Evolutionary conservation across 495 filamentous ascomycete genomes (phyloP), one percentile per base, ranked within the genome.

Genomic region (Friedmanniomyces simplex): DNA sequence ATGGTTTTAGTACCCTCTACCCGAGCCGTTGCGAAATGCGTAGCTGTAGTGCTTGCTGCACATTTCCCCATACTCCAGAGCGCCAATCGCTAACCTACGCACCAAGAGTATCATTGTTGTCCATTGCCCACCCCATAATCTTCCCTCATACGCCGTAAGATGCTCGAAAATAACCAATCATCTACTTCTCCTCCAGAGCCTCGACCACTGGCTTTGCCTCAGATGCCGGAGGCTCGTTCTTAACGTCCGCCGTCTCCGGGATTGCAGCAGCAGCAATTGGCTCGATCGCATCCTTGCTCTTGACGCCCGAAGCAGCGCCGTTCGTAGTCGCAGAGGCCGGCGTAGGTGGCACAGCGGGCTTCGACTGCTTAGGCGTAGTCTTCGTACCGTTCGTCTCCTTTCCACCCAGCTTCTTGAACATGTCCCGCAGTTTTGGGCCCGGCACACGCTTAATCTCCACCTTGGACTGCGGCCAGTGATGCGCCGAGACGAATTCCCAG

Each of bases 371-470:
- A 12, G 53, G 53, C 42, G 53, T 28, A 14, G 4, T 14, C 42
- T 55, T 55, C 4, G 54, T 32, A 28, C 24, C 50, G 30, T 25
- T 30, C 12, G 28, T 21, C 3, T 63, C 56, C 57, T 63, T 63
- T 4, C 42, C 52, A 13, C 21, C 36, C 42, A 80, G 67, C 50
- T 71, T 71, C 20, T 69, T 66, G 61, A 73, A 77, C 74, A 78
- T 80, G 22, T 62, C 63, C 57, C 74, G 71, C 13, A 80, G 64
- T 32, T 73, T 66, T 41, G 62, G 60, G 18, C 73, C 73, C 0
- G 72, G 64, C 13, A 64, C 61, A 3, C 54, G 43, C 54, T 63
- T 60, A 4, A 49, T 52, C 4, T 10, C 25, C 14, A 60, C 52
- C 49, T 57, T 59, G 50, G 65, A 65, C 52, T 69, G 58, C 22